Evolutionary conservation across 495 filamentous ascomycete genomes (phyloP), one percentile per base, ranked within the genome.

Genomic region (Mytilinidion resinicola): DNA sequence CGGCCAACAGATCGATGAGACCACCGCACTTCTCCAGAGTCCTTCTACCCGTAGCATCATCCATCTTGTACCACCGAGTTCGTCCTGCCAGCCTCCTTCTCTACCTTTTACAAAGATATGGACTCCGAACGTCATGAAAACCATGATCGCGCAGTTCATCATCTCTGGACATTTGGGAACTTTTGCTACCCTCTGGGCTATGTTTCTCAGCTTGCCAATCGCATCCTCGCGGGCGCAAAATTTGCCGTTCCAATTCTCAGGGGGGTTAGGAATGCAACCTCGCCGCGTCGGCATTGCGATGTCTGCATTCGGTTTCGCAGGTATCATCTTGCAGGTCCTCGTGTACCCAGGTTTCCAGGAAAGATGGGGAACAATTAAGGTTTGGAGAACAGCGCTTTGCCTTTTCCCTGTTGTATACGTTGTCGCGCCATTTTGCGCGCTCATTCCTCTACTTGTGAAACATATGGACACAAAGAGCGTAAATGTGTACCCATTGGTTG

Each of bases 81-180:
- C n/a, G n/a, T n/a, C n/a, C n/a, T n/a, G n/a, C n/a, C n/a, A n/a
- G n/a, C n/a, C n/a, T n/a, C n/a, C n/a, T n/a, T n/a, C n/a, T n/a
- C n/a, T n/a, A n/a, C 43, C 57, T n/a, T 55, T 60, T 43, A 30
- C 21, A 11, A 50, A 43, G 10, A 60, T 60, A 4, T 60, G 57
- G 57, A 60, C 57, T 5, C 35, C 38, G 36, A 60, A 60, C 34
- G 57, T 60, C 12, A 5, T 60, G 11, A 46, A 21, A 41, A 60
- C 57, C 39, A 55, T 60, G 38, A 1, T 60, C 17, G 19, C 51
- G 3, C 57, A 60, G n/a, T 60, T 60, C 47, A 60, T 60, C 37
- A 60, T 60, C 15, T 33, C 50, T 14, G 57, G 57, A 11, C 57
- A 60, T 36, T 41, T 60, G 4, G 57, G 50, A 21, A 60, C 57